Conservation (phyloP, 2,329 filamentous ascomycete genomes). For the Xylariaceae sp. region DNA sequence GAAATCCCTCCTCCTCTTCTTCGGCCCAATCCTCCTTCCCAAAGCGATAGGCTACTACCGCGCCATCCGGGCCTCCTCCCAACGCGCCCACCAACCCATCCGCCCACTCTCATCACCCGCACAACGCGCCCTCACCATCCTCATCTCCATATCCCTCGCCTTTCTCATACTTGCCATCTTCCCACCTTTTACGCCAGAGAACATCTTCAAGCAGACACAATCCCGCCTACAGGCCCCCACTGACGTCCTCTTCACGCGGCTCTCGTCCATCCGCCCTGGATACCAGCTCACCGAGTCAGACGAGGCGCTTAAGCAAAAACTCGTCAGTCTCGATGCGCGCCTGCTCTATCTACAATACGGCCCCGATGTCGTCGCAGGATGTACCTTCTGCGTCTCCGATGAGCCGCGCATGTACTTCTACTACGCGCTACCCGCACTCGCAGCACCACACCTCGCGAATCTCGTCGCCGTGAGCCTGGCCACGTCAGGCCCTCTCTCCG, state of each 20-base stretch:
- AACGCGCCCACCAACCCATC: conserved; percentile 44
- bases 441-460: conserved; percentile 78
- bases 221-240: conserved; percentile 83
- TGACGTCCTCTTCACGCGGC: conserved; percentile 77
- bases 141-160: conserved; percentile 49
- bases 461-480: conserved; percentile 66
- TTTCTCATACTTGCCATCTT: conserved; percentile 58
- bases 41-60: conserved; percentile 63
- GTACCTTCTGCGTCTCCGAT: conserved; percentile 77
- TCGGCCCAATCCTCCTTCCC: conserved; percentile 70
- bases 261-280: conserved; percentile 53
- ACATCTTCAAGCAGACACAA: conserved; percentile 73
- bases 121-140: conserved; percentile 55
- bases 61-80: conserved; percentile 43
- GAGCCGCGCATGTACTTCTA: conserved; percentile 68
- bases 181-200: conserved; percentile 68
- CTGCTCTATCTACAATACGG: conserved; percentile 83
- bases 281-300: conserved; percentile 54
- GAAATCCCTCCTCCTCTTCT: conserved; percentile 54
- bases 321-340: conserved; percentile 67
- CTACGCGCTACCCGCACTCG: conserved; percentile 71
- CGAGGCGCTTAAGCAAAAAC: conserved; percentile 60
- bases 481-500: conserved; percentile 66
- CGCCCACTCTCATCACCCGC: conserved; percentile 52
- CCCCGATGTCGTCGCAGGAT: conserved; percentile 66